Evolutionary conservation across 2,329 filamentous ascomycete genomes (phyloP), one percentile per base, ranked within the genome.

Genomic region (Emericellopsis atlantica): DNA sequence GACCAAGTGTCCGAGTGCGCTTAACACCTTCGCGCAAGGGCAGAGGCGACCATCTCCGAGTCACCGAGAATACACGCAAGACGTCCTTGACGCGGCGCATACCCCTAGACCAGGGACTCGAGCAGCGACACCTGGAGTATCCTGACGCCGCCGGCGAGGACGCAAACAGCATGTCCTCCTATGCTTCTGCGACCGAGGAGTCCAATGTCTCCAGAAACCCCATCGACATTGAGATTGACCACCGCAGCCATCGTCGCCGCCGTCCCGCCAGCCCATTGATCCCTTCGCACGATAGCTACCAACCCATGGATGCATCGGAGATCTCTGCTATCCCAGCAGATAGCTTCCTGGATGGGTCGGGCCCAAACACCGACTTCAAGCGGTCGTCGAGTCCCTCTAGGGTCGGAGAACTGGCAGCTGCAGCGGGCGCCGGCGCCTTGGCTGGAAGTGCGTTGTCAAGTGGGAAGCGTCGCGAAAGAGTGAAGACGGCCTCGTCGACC

Each of bases 171-270:
- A 66, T 80, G 57, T 74, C 70, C 49, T 92, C 85, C 32, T 84
- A 84, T 56, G 84, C 81, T 29, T 92, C 87, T 40, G 79, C 74
- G 15, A 84, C 79, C 7, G 83, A 86, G 56, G 86, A 84, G 58
- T 90, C 84, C 47, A 88, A 82, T 59, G 72, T 89, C 43, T 79
- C 76, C 26, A 69, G 74, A 41, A 81, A 84, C 40, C 88, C 88
- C 31, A 80, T 95, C 48, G 88, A 95, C 56, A 84, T 95, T 45
- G 90, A 95, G 58, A 85, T 96, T 46, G 74, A 89, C 52, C 72
- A 88, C 52, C 72, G 76, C 39, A 65, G 70, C 48, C 64, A 62
- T 43, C 65, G 69, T 47, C 67, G 71, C 56, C 79, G 71, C 58
- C 72, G 71, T 46, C 71, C 67, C 68, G 84, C 74, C 62, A 95